These are phyloP conservation scores for Ophiocordyceps camponoti-floridani DNA, from an alignment of 2,329 filamentous ascomycete genomes.

Conservation along the genomic window DNA sequence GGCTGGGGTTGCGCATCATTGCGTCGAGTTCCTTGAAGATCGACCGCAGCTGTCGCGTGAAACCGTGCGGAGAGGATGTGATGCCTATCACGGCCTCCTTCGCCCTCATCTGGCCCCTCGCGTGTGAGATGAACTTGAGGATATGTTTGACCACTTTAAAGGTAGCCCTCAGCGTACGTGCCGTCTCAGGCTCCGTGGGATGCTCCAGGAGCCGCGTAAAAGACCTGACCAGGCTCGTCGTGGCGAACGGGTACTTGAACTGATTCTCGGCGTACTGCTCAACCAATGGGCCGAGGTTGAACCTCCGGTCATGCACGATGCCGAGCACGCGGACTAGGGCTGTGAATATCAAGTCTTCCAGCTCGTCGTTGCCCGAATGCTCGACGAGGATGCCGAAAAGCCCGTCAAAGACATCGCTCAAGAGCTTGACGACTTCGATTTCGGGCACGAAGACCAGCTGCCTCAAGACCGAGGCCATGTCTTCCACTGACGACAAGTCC, in stretches of 20 bases:
- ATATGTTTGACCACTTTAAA: conserved; percentile 92
- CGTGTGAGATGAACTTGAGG: conserved; percentile 86
- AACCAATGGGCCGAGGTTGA: conserved; percentile 78
- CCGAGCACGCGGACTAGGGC: conserved; percentile 77
- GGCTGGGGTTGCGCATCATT: conserved; percentile 75
- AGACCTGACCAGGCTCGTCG: conserved; percentile 70
- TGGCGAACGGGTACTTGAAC: conserved; percentile 89
- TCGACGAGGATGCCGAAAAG: conserved; percentile 86
- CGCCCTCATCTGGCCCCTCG: conserved; percentile 66
- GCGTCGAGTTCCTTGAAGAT: conserved; percentile 83
- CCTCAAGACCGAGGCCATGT: conserved; percentile 57
- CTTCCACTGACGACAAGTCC: conserved; percentile 45
- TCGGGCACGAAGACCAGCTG: conserved; percentile 87
- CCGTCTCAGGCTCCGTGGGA: conserved; percentile 65
- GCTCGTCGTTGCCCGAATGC: conserved; percentile 77
- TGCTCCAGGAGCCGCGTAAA: conserved; percentile 71
- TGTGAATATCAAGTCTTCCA: conserved; percentile 83
- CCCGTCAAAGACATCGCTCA: conserved; percentile 76
- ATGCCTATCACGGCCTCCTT: conserved; percentile 82
- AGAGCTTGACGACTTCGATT: conserved; percentile 90
- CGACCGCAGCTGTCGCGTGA: conserved; percentile 65
- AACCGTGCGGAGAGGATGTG: conserved; percentile 51
- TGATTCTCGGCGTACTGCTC: conserved; percentile 77
- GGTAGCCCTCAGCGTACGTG: conserved; percentile 70
- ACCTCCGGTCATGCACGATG: conserved; percentile 86